Evolutionary conservation across 2,329 filamentous ascomycete species (phyloP).

Genomic region (Pseudopithomyces chartarum): DNA sequence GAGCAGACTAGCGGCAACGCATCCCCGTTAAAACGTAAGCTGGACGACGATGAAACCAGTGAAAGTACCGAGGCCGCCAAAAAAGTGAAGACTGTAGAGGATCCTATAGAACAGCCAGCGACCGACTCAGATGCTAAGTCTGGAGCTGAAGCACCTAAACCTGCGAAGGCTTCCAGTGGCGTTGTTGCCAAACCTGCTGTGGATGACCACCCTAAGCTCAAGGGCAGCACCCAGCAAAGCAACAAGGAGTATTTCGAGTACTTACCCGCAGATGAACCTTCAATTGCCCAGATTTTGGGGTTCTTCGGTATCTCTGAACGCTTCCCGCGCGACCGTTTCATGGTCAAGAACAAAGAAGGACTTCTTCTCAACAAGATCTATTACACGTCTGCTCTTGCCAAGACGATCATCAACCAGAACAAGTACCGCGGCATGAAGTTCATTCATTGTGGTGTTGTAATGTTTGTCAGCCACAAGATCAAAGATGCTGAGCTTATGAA

Average conservation of each 20-base stretch:
- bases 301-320: constrained; percentile 85
- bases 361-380: constrained; percentile 94
- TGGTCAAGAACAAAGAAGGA: constrained; percentile 92
- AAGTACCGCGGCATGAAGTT: constrained; percentile 93
- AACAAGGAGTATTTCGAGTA: constrained; percentile 94
- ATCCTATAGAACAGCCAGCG: constrained; percentile 18
- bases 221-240: constrained; percentile 55
- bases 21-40: constrained; percentile 45
- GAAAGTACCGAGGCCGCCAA: constrained; percentile 26
- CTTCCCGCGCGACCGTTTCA: constrained; percentile 89
- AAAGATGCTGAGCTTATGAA: constrained; percentile 97
- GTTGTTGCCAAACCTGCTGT: constrained; percentile 9
- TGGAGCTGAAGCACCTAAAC: constrained; percentile 15
- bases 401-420: constrained; percentile 84
- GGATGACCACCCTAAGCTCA: constrained; percentile 37
- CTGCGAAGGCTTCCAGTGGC: constrained; percentile 16
- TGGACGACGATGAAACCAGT: constrained; percentile 43
- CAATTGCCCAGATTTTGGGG: constrained; percentile 75
- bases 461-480: constrained; percentile 73
- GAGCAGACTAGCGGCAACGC: constrained; percentile 13
- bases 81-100: constrained; percentile 39
- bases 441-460: constrained; percentile 95
- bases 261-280: constrained; percentile 72
- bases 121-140: constrained; percentile 17
- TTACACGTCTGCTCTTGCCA: constrained; percentile 85